Base-by-base conservation (phyloP, 805 yeast genomes). In the Candida railenensis region DNA sequence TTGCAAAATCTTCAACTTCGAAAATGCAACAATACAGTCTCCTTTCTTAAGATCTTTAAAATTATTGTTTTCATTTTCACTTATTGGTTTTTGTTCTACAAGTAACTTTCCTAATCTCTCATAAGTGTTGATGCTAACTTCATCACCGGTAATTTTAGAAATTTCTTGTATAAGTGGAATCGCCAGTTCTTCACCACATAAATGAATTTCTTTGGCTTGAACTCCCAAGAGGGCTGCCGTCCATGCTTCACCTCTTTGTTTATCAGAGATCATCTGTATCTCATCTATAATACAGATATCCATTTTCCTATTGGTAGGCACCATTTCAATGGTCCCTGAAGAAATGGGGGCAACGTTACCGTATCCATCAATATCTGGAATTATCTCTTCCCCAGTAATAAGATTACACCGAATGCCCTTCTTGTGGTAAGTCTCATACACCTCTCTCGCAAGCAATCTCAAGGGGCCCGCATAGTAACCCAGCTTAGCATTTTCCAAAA, bases 401-500 rank as follows among this genome's bases (percentile, higher is more conserved):
- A 94, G 69, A 63, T 91, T 94, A 65, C 97, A 91, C 22, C 82
- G 69, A 1, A 83, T 67, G 0, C 85, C 85, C 44, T 83, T 81
- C 1, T 62, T 58, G 50, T 83, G 82, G 65, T 91, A 87, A 44
- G 89, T 76, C 53, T 90, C 97, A 61, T 83, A 91, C 3, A 94
- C 82, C 61, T 94, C 99, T 50, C 97, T 73, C 0, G 98, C 99
- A 44, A 94, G 71, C 46, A 94, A 72, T 49, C 99, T 74, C 40
- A 94, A 69, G 0, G 99, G 99, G 1, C 98, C 98, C 0, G 98
- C 98, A 65, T 85, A 94, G 53, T 86, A 87, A 0, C 99, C 99
- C 16, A 82, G 76, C 28, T 81, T 73, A 14, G 89, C 82, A 18
- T 64, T 57, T 54, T 82, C 82, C 42, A 94, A 72, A 46, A 81